A percentile compares a stretch with the other conserved stretches of the same genome.
These are phyloP conservation scores for Aspergillus sp. DNA, from an alignment of 2,329 filamentous ascomycete genomes.

Conservation along the genomic window DNA sequence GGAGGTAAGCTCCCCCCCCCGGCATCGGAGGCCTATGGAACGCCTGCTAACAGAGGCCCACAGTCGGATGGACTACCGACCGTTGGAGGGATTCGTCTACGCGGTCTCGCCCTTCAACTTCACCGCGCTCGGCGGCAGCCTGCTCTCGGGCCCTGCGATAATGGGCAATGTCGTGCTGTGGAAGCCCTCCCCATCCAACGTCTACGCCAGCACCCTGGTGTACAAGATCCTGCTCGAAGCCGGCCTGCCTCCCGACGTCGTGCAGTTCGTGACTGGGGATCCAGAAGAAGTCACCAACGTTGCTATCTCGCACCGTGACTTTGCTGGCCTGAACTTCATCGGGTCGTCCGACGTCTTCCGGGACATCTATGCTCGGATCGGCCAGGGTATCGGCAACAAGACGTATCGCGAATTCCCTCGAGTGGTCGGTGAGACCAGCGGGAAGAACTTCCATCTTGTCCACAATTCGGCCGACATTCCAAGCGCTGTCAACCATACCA, in stretches of 20 bases:
- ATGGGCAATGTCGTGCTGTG: constrained; percentile 93
- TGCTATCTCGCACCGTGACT: constrained; percentile 65
- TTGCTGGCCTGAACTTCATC: constrained; percentile 82
- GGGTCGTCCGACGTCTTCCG: constrained; percentile 86
- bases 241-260: constrained; percentile 75
- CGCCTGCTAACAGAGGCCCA: neutral
- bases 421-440: constrained; percentile 78
- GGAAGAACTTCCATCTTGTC: constrained; percentile 83
- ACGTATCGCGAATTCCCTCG: constrained; percentile 74
- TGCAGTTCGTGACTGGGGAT: constrained; percentile 87
- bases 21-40: too few species aligned
- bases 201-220: constrained; percentile 77
- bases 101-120: constrained; percentile 94
- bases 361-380: constrained; percentile 75
- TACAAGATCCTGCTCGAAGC: constrained; percentile 90
- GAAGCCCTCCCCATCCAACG: constrained; percentile 83
- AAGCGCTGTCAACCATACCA: constrained; percentile 68
- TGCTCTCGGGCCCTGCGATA: constrained; percentile 70
- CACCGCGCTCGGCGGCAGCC: constrained; percentile 82
- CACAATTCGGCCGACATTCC: constrained; percentile 64
- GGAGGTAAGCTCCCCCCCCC: constrained; percentile 56
- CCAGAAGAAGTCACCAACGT: constrained; percentile 70
- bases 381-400: constrained; percentile 64
- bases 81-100: constrained; percentile 90
- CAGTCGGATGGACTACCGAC: constrained; percentile 70